Evolutionary conservation across 306 rosid genomes (phyloP).

Genomic region (Medicago arabica): DNA sequence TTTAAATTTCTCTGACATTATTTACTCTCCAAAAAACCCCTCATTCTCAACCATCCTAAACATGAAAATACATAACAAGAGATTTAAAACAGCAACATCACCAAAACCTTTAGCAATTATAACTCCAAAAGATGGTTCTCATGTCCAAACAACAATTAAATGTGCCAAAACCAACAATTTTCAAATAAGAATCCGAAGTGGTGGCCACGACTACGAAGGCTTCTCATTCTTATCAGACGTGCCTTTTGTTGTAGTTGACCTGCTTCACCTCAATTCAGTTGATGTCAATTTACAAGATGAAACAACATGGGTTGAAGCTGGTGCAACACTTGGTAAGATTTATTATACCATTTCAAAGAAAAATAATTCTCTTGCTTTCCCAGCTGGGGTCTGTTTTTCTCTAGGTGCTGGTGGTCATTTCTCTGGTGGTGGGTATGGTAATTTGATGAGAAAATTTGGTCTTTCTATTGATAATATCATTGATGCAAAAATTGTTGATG

Average conservation of each 20-base stretch:
- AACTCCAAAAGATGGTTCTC: not conserved
- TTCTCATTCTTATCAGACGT: slow-evolving; percentile 40
- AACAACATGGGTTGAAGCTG: slow-evolving; percentile 37
- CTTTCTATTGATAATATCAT: slow-evolving; percentile 65
- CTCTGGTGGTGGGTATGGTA: slow-evolving; percentile 83
- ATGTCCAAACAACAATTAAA: slow-evolving; percentile 37
- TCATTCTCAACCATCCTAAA: slow-evolving; percentile 38
- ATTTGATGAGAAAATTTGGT: slow-evolving; percentile 76
- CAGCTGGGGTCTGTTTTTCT: slow-evolving; percentile 62
- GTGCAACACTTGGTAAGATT: slow-evolving; percentile 44
- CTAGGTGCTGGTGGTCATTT: slow-evolving; percentile 75
- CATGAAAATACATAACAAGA: slow-evolving; percentile 21
- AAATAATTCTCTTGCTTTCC: slow-evolving; percentile 38
- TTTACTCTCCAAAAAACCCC: slow-evolving; percentile 13
- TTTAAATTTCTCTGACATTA: not conserved
- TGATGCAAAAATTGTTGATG: slow-evolving; percentile 43
- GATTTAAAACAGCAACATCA: slow-evolving; percentile 26
- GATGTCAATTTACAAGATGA: not conserved
- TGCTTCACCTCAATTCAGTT: slow-evolving; percentile 28
- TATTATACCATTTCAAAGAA: slow-evolving; percentile 33
- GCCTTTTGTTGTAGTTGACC: slow-evolving; percentile 36
- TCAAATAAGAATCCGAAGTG: slow-evolving; percentile 46
- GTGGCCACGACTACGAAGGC: slow-evolving; percentile 53
- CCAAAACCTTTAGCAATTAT: slow-evolving; percentile 46
- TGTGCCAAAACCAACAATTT: slow-evolving; percentile 38